phyloP scores from a whole-genome alignment of 1,284 basidiomycete species.

The Neonothopanus nambi region DNA sequence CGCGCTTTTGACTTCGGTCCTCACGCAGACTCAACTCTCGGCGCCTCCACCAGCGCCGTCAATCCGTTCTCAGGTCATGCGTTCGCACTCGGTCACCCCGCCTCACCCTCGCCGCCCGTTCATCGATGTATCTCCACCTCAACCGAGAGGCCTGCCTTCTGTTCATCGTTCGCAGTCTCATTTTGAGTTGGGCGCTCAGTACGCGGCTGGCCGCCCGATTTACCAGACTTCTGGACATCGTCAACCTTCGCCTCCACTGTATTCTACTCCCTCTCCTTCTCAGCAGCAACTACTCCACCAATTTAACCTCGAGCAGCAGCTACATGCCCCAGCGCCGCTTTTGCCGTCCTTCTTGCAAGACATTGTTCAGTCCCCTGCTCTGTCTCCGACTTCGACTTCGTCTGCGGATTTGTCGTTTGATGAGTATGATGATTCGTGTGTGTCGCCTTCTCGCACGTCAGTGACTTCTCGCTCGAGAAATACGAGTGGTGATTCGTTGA shows the following conservation, averaged over 20 bases:
- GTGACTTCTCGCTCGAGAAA: slow-evolving; percentile 17
- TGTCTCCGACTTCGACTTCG: slow-evolving; percentile 61
- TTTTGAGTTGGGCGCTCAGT: slow-evolving; percentile 43
- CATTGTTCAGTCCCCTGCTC: slow-evolving; percentile 63
- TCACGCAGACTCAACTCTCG: slow-evolving; percentile 49
- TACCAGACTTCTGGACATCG: slow-evolving; percentile 61
- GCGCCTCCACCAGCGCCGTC: slow-evolving; percentile 12
- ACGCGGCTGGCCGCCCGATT: slow-evolving; percentile 49
- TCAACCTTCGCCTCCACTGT: slow-evolving; percentile 22
- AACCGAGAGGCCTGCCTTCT: slow-evolving; percentile 25
- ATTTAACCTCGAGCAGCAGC: slow-evolving; percentile 26
- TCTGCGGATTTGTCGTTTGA: slow-evolving; percentile 66
- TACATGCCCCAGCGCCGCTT: slow-evolving; percentile 46
- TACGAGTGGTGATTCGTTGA: slow-evolving; percentile 30
- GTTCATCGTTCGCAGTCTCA: slow-evolving; percentile 52
- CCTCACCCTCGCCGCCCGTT: slow-evolving; percentile 36
- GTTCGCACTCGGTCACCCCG: slow-evolving; percentile 48
- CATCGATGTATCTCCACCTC: slow-evolving; percentile 34
- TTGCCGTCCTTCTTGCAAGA: slow-evolving; percentile 75
- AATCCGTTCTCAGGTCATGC: slow-evolving; percentile 28
- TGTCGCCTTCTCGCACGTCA: slow-evolving; percentile 20
- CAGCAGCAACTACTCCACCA: slow-evolving; percentile 39
- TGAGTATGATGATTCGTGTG: slow-evolving; percentile 43
- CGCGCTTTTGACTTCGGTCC: slow-evolving; percentile 69
- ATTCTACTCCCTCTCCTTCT: slow-evolving; percentile 25